A percentile compares a stretch with the other conserved stretches of the same genome.
phyloP scores from a whole-genome alignment of 2,329 filamentous ascomycete genomes.

The Talaromyces verruculosus region DNA sequence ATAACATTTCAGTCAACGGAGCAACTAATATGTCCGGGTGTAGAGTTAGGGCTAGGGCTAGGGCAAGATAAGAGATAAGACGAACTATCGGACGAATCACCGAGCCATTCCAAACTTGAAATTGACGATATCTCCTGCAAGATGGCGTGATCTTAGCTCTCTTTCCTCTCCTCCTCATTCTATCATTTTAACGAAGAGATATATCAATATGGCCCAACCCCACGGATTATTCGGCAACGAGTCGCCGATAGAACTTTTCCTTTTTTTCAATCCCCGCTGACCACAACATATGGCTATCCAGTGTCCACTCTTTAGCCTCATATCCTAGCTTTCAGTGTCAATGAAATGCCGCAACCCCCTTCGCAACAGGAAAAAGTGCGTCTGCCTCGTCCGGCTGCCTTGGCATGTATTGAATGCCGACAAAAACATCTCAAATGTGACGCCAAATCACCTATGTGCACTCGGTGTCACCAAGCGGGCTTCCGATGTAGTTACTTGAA shows the following conservation, averaged over 20 bases:
- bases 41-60: constrained; percentile 2
- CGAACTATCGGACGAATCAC: background rate
- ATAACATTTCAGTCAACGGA: background rate
- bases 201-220: background rate
- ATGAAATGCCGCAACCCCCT: constrained; percentile 5
- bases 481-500: constrained; percentile 15
- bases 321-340: background rate
- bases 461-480: constrained; percentile 14
- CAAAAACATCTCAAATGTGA: constrained; percentile 20
- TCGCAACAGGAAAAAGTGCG: constrained; percentile 7
- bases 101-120: background rate
- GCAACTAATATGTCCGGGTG: background rate
- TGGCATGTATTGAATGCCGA: constrained; percentile 20
- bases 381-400: constrained; percentile 10
- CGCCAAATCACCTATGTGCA: constrained; percentile 8
- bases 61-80: background rate
- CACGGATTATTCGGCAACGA: background rate
- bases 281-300: background rate
- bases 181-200: background rate
- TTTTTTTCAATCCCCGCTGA: background rate
- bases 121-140: background rate
- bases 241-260: background rate
- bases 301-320: background rate
- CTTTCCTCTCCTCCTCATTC: background rate
- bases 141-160: constrained; percentile 4